Conservation (phyloP, 2,329 filamentous ascomycete species). For the Colletotrichum tamarilloi region DNA sequence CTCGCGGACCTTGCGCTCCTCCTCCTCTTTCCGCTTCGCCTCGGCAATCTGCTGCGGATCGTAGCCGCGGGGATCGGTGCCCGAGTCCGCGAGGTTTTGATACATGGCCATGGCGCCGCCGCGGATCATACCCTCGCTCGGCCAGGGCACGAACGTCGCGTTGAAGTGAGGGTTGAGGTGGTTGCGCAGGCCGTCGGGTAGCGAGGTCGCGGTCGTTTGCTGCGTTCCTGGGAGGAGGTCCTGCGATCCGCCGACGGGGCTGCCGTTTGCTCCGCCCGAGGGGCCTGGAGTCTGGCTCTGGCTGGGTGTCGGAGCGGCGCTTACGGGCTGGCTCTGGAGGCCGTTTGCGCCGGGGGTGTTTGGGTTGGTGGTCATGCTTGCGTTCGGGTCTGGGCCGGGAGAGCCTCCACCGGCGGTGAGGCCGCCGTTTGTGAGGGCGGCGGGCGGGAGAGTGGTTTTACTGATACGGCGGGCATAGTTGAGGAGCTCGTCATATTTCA, state of each 20-base stretch:
- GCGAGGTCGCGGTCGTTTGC: constrained; percentile 49
- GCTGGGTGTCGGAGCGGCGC: constrained; percentile 39
- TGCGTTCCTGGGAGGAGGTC: constrained; percentile 42
- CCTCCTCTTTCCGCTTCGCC: constrained; percentile 61
- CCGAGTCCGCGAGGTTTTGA: constrained; percentile 70
- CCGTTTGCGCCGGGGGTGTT: constrained; percentile 31
- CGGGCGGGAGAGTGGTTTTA: constrained; percentile 80
- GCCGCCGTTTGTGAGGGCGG: constrained; percentile 57
- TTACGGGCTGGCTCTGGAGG: constrained; percentile 36
- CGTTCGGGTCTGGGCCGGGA: constrained; percentile 30
- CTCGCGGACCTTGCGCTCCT: constrained; percentile 51
- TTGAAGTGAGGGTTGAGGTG: constrained; percentile 67
- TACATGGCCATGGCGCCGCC: constrained; percentile 74
- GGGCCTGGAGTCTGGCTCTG: constrained; percentile 38
- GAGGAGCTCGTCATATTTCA: constrained; percentile 80
- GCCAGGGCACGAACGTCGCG: constrained; percentile 81
- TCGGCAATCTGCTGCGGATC: constrained; percentile 68
- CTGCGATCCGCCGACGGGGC: constrained; percentile 38
- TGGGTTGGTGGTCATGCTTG: constrained; percentile 26
- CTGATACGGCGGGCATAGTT: constrained; percentile 83
- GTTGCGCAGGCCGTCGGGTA: constrained; percentile 60
- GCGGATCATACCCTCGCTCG: constrained; percentile 75
- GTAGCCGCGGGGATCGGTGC: constrained; percentile 69
- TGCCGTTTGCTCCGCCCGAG: constrained; percentile 25
- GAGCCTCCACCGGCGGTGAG: constrained; percentile 35